These are phyloP conservation scores for Epithele typhae DNA, from an alignment of 768 basidiomycete species.

Conservation along the genomic window DNA sequence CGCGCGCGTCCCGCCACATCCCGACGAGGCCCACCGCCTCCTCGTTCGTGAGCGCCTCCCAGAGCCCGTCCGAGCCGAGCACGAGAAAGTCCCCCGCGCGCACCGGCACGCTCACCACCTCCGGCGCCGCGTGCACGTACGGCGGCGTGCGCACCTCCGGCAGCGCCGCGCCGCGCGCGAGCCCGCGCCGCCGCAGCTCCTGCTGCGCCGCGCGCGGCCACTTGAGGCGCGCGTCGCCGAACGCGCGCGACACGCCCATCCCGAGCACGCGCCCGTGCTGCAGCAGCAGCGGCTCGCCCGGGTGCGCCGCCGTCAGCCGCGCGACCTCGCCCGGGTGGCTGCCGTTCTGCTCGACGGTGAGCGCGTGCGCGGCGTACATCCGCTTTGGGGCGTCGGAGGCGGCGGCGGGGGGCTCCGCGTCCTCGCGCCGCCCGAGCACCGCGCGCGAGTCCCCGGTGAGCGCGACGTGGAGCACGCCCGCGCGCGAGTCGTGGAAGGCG, in stretches of 20 bases:
- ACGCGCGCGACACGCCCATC: conserved; percentile 36
- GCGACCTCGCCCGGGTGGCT: conserved; percentile 29
- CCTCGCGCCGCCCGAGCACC: conserved; percentile 38
- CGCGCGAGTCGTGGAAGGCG: conserved; percentile 38
- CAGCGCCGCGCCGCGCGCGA: conserved; percentile 19
- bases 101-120: conserved; percentile 39
- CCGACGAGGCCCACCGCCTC: conserved; percentile 54
- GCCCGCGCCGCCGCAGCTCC: conserved; percentile 30
- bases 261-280: conserved; percentile 36
- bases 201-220: conserved; percentile 37
- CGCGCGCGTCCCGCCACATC: conserved; percentile 34
- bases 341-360: conserved; percentile 36
- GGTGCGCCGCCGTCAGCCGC: conserved; percentile 30
- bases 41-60: conserved; percentile 49
- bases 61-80: conserved; percentile 48
- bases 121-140: conserved; percentile 49
- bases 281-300: conserved; percentile 24
- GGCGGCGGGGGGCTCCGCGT: not conserved
- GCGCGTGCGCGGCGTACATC: conserved; percentile 35
- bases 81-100: conserved; percentile 50
- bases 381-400: conserved; percentile 21
- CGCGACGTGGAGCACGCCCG: conserved; percentile 37
- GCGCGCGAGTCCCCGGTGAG: conserved; percentile 47
- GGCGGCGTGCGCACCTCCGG: conserved; percentile 41
- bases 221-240: conserved; percentile 42